phyloP scores from a whole-genome alignment of 495 filamentous ascomycete species.

The Apiosordaria backusii region DNA sequence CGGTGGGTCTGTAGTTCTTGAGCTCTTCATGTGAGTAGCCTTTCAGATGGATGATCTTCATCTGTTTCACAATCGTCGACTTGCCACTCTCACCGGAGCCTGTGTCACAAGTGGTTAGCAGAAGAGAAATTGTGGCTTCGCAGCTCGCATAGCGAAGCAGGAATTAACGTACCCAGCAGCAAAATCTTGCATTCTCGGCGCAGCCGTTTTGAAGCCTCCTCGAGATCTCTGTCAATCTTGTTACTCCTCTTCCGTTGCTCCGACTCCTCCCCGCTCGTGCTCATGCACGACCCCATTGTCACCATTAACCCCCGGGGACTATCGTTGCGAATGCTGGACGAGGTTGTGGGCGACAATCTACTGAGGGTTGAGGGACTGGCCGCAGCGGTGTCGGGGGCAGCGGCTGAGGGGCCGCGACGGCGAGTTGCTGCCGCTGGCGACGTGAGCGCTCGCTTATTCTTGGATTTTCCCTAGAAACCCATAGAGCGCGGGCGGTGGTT shows the following conservation, averaged over 20 bases:
- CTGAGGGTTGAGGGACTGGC: conserved; percentile 2
- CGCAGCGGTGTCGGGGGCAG: conserved; percentile 3
- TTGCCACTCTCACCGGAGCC: conserved; percentile 98
- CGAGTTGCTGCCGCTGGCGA: conserved; percentile 11
- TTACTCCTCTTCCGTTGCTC: conserved; percentile 94
- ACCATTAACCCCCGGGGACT: conserved; percentile 26
- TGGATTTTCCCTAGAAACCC: conserved; percentile 26
- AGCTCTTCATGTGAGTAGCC: conserved; percentile 92
- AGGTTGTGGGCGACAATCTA: conserved; percentile 13
- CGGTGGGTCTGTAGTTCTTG: conserved; percentile 85
- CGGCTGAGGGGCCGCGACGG: background rate
- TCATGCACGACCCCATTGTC: conserved; percentile 89
- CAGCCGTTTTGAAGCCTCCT: conserved; percentile 87
- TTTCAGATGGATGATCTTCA: conserved; percentile 99
- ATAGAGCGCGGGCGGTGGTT: conserved; percentile 15
- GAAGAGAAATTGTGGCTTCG: background rate
- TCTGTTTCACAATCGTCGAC: conserved; percentile 98
- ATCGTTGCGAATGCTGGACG: conserved; percentile 6
- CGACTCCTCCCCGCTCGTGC: conserved; percentile 70
- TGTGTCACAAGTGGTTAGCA: conserved; percentile 33
- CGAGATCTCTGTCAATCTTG: conserved; percentile 84
- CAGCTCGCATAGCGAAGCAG: background rate
- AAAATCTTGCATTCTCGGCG: conserved; percentile 98
- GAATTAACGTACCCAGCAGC: conserved; percentile 67
- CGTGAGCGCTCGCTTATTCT: conserved; percentile 17